A percentile compares a stretch with the other conserved stretches of the same genome.
Conservation (phyloP, 2,329 filamentous ascomycete genomes). For the Escovopsis sp. region DNA sequence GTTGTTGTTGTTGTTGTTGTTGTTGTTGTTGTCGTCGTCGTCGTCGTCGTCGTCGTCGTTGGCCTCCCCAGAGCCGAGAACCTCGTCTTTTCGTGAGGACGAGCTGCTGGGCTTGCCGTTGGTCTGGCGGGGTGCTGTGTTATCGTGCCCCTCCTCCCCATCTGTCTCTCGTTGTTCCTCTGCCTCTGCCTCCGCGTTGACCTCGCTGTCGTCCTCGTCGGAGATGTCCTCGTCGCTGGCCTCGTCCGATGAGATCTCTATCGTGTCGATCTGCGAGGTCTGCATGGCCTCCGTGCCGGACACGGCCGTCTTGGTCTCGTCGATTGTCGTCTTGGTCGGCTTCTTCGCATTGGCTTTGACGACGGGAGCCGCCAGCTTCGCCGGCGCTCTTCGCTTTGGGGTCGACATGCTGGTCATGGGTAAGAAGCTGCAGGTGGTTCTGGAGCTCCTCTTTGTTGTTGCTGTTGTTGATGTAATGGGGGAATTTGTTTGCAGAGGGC, state of each 20-base stretch:
- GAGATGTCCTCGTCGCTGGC: conserved; percentile 31
- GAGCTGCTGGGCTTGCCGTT: too few species aligned
- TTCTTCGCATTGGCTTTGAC: conserved; percentile 38
- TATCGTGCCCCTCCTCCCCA: conserved; percentile 21
- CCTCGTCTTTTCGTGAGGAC: too few species aligned
- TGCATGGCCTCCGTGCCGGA: conserved; percentile 26
- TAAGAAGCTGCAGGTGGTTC: not conserved
- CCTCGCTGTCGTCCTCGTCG: conserved; percentile 23
- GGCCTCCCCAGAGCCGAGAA: too few species aligned
- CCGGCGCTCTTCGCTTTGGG: conserved; percentile 44
- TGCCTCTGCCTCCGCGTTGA: conserved; percentile 5
- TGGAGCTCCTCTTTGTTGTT: too few species aligned
- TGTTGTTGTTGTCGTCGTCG: conserved; percentile 16
- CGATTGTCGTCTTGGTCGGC: conserved; percentile 33
- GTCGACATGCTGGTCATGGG: conserved; percentile 28
- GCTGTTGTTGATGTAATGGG: too few species aligned
- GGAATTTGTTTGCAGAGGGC: too few species aligned
- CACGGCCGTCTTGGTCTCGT: conserved; percentile 43
- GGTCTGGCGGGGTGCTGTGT: too few species aligned
- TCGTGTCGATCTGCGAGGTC: conserved; percentile 25
- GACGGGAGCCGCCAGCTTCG: conserved; percentile 39
- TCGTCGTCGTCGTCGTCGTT: conserved; percentile 8
- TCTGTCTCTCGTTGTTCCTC: conserved; percentile 13
- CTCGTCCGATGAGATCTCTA: conserved; percentile 43
- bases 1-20: conserved; percentile 4